phyloP scores from a whole-genome alignment of 202 grass and related monocot genomes.

The Zoysia matrella region DNA sequence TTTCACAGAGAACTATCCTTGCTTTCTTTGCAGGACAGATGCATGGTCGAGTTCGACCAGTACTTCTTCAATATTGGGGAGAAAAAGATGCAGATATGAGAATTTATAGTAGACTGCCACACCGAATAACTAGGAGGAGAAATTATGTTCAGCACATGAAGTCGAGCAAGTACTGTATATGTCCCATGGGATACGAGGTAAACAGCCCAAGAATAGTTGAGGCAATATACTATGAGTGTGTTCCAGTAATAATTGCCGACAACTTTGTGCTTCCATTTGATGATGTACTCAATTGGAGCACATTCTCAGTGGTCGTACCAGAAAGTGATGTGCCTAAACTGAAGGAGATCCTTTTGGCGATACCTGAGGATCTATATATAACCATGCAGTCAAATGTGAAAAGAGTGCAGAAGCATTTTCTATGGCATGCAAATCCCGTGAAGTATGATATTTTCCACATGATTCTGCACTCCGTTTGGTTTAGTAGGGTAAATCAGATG shows the following conservation, averaged over 20 bases:
- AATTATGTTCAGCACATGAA: constrained; percentile 89
- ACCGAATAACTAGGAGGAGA: constrained; percentile 62
- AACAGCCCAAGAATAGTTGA: constrained; percentile 89
- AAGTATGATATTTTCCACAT: constrained; percentile 94
- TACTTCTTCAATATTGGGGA: constrained; percentile 73
- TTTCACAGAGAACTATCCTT: constrained; percentile 69
- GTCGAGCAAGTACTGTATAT: constrained; percentile 83
- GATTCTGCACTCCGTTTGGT: constrained; percentile 92
- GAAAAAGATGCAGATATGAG: constrained; percentile 63
- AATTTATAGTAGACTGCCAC: constrained; percentile 60
- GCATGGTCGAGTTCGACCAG: constrained; percentile 79
- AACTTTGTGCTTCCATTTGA: constrained; percentile 89
- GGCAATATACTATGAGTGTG: constrained; percentile 84
- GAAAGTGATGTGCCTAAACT: constrained; percentile 76
- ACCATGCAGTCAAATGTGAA: constrained; percentile 74
- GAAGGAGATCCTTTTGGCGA: constrained; percentile 71
- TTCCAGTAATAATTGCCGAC: constrained; percentile 87
- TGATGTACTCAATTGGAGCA: constrained; percentile 63
- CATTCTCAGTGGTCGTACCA: constrained; percentile 69
- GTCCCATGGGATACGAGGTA: constrained; percentile 93
- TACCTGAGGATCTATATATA: constrained; percentile 59
- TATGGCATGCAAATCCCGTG: constrained; percentile 70
- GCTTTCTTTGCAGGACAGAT: constrained; percentile 90
- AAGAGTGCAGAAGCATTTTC: constrained; percentile 78
- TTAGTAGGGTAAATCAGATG: constrained; percentile 70